Evolutionary conservation across 2,329 filamentous ascomycete genomes (phyloP).

Genomic region (Ophiosphaerella herpotricha): DNA sequence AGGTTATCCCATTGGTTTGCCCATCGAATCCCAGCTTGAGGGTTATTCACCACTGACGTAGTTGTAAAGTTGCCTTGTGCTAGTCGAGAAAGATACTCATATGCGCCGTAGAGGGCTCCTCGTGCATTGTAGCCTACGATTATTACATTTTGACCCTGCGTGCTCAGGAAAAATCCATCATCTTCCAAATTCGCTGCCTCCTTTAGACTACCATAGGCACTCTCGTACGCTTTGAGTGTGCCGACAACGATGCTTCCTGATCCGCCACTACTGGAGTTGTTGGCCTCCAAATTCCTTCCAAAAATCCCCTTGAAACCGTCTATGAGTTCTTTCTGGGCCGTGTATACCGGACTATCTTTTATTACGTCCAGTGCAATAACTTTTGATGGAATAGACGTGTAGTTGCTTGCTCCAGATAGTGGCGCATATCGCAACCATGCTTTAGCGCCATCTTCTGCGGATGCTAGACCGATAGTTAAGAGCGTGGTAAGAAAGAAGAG

Average conservation of each 20-base stretch:
- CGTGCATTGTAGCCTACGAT: constrained; percentile 70
- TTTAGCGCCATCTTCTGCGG: constrained; percentile 64
- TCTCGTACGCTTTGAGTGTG: constrained; percentile 52
- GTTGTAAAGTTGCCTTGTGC: constrained; percentile 61
- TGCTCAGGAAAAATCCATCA: constrained; percentile 67
- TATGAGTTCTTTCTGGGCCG: constrained; percentile 63
- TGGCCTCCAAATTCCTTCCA: constrained; percentile 51
- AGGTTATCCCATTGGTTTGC: constrained; percentile 77
- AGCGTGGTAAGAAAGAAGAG: not conserved
- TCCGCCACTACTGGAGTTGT: constrained; percentile 21
- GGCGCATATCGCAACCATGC: constrained; percentile 70
- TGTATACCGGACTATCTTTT: constrained; percentile 60
- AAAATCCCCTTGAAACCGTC: constrained; percentile 63
- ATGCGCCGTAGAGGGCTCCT: constrained; percentile 70
- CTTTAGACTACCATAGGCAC: constrained; percentile 39
- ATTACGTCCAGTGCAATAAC: constrained; percentile 62
- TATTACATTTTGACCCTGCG: constrained; percentile 52
- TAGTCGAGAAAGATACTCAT: constrained; percentile 69
- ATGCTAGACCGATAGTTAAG: not conserved
- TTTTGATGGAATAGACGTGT: constrained; percentile 52
- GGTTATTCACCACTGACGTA: constrained; percentile 58
- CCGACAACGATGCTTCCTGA: constrained; percentile 54
- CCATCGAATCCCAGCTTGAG: constrained; percentile 68
- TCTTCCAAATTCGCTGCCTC: constrained; percentile 52
- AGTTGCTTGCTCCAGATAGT: constrained; percentile 48